Evolutionary conservation across 176 grass and related monocot species (phyloP), one percentile per base, ranked within the genome.

Genomic region (Juncus effusus): DNA sequence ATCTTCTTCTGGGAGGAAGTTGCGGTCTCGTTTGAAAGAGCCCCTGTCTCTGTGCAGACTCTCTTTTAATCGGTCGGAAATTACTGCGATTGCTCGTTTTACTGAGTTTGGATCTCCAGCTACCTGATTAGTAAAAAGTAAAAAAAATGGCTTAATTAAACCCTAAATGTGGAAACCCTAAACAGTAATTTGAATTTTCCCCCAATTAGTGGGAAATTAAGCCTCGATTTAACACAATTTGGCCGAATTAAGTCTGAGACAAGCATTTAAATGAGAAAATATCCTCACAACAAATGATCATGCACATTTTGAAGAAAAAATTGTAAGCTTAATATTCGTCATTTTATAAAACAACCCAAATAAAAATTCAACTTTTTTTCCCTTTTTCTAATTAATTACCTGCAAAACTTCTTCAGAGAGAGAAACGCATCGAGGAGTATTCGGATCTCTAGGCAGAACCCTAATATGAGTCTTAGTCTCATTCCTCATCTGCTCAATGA

Each of bases 391-490:
- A 28, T 28, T 28, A 28, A 51, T 40, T 86, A 99, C 94, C 94
- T 99, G 94, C 19, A 99, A 85, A 60, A 99, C 78, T 76, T 99
- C 94, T 74, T 99, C 94, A 0, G 94, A 86, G 38, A 73, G 55
- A 0, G 94, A 86, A 10, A 99, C 85, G 40, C 94, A 93, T 15
- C 80, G 79, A 3, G 88, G 94, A 0, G 88, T 93, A 69, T 86
- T 70, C 63, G 89, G 85, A 76, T 90, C 94, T 49, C 94, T 83
- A 0, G 94, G 85, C 75, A 99, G 82, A 67, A 99, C 89, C 60
- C 94, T 82, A 52, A 99, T 99, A 78, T 89, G 94, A n/a, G 94
- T 99, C 64, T 84, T 99, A 47, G 94, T 99, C 72, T 99, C 94
- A 40, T 77, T 86, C 73, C 83, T 93, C 94, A 99, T 99, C 74